Conservation (phyloP, 2,329 filamentous ascomycete genomes). For the Fusarium ambrosium region DNA sequence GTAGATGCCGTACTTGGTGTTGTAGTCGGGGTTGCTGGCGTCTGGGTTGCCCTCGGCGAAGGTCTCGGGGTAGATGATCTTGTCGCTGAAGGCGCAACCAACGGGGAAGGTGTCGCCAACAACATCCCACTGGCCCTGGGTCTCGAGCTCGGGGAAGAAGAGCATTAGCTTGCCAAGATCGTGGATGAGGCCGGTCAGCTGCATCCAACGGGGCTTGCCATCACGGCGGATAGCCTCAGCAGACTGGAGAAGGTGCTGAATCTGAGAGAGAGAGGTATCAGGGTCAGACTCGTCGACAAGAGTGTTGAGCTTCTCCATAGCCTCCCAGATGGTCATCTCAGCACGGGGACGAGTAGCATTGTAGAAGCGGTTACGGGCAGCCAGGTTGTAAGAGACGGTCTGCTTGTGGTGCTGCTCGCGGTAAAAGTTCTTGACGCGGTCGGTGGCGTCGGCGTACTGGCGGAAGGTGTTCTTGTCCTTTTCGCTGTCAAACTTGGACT, state of each 20-base stretch:
- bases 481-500: slow-evolving; percentile 77
- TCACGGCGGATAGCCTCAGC: slow-evolving; percentile 92
- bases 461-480: slow-evolving; percentile 87
- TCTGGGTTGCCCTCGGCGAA: slow-evolving; percentile 82
- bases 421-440: slow-evolving; percentile 91
- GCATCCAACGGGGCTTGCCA: slow-evolving; percentile 86
- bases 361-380: slow-evolving; percentile 73
- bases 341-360: slow-evolving; percentile 71
- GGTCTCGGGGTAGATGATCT: slow-evolving; percentile 85
- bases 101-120: slow-evolving; percentile 89
- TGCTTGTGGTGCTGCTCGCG: slow-evolving; percentile 78
- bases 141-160: slow-evolving; percentile 75
- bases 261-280: slow-evolving; percentile 88
- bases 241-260: slow-evolving; percentile 89
- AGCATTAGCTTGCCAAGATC: slow-evolving; percentile 85
- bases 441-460: slow-evolving; percentile 85
- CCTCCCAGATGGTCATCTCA: slow-evolving; percentile 89
- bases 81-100: slow-evolving; percentile 79
- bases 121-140: slow-evolving; percentile 93
- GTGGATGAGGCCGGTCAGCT: slow-evolving; percentile 82
- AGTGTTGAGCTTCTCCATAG: slow-evolving; percentile 92
- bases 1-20: slow-evolving; percentile 85
- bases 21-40: slow-evolving; percentile 76
- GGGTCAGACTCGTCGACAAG: slow-evolving; percentile 93
- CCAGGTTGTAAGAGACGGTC: slow-evolving; percentile 86